These are phyloP conservation scores for Lasiodiplodia sp. DNA, from an alignment of 2,329 filamentous ascomycete species.

Conservation along the genomic window DNA sequence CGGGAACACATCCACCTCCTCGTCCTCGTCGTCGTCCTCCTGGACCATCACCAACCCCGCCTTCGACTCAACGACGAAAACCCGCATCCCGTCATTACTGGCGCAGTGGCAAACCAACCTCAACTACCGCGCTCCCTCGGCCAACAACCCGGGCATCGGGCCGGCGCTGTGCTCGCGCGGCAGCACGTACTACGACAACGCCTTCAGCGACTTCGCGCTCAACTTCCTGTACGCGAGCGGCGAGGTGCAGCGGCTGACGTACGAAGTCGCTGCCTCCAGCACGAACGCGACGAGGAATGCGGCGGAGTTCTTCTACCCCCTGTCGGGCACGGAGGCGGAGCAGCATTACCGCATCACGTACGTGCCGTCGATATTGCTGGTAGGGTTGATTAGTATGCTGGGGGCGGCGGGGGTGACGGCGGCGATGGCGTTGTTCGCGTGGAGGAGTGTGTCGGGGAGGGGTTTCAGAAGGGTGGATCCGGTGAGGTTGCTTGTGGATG, in stretches of 20 bases:
- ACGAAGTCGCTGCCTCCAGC: constrained; percentile 32
- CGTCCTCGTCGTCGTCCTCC: too few species aligned
- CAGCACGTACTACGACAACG: neutral
- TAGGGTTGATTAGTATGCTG: constrained; percentile 10
- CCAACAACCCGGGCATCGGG: constrained; percentile 6
- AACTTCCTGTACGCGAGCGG: constrained; percentile 34
- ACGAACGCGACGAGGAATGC: constrained; percentile 17
- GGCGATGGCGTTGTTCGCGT: neutral
- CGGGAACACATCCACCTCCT: neutral
- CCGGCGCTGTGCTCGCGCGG: constrained; percentile 14
- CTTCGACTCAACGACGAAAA: neutral
- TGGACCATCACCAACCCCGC: neutral
- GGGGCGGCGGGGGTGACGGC: neutral
- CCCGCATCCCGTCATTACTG: neutral
- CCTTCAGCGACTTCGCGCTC: constrained; percentile 24
- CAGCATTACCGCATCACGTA: constrained; percentile 34
- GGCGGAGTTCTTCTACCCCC: constrained; percentile 27
- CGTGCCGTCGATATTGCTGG: constrained; percentile 32
- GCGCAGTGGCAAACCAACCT: constrained; percentile 6
- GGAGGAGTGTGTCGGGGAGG: neutral
- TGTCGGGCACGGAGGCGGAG: constrained; percentile 7
- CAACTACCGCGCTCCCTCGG: constrained; percentile 1
- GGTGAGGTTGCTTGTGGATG: constrained; percentile 13
- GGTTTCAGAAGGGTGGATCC: neutral
- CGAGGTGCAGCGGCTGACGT: constrained; percentile 32